Percentiles rank a stretch among this genome's conserved stretches.
Conservation (phyloP, 306 rosid genomes). For the Parietaria judaica region DNA sequence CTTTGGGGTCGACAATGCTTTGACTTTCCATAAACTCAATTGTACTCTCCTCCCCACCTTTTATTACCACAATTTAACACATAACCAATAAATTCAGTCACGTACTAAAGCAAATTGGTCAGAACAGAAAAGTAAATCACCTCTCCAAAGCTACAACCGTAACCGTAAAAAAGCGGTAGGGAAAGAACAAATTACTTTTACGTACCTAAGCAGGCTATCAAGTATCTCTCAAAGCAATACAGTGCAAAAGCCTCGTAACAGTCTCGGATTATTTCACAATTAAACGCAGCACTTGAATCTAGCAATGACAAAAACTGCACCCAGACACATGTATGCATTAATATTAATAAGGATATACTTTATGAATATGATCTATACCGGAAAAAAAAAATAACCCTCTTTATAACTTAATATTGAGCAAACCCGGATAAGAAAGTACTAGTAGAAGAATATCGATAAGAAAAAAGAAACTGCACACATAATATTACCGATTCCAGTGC, state of each 20-base stretch:
- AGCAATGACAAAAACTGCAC: conserved; percentile 82
- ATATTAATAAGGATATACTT: not conserved
- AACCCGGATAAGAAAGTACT: no score
- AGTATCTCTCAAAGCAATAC: conserved; percentile 95
- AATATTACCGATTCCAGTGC: conserved; percentile 78
- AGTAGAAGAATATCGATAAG: no score
- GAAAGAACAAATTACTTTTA: not conserved
- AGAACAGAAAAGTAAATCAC: not conserved
- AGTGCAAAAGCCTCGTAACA: conserved; percentile 98
- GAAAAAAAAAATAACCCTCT: no score
- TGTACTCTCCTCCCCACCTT: conserved; percentile 93
- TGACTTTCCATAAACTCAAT: conserved; percentile 78
- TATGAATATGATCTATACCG: no score
- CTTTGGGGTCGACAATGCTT: conserved; percentile 48
- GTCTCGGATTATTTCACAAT: conserved; percentile 88
- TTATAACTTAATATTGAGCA: no score
- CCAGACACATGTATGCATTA: conserved; percentile 10
- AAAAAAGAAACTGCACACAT: not conserved
- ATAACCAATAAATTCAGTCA: conserved; percentile 9
- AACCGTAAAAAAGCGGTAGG: no score
- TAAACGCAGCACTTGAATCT: conserved; percentile 85
- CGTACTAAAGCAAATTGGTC: not conserved
- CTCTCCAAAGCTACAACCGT: not conserved
- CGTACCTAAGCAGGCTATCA: conserved; percentile 96
- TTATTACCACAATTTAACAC: conserved; percentile 15